Evolutionary conservation across 192 early-diverging fungal genomes (phyloP).

Genomic region (Backusella circina): DNA sequence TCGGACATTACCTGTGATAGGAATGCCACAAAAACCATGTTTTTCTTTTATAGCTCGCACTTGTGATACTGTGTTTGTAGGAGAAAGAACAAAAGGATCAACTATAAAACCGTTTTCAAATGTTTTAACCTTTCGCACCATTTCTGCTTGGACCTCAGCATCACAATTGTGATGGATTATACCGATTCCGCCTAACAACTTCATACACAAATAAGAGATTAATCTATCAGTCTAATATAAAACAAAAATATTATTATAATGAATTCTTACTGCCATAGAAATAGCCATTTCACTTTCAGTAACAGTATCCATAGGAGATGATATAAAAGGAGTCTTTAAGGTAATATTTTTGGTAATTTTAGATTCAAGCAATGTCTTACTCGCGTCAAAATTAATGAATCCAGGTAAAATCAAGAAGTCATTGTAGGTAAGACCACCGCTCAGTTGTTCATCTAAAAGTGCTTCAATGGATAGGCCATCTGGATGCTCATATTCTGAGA

Average conservation of each 20-base stretch:
- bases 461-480: constrained; percentile 87
- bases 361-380: constrained; percentile 74
- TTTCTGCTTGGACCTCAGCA: constrained; percentile 92
- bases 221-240: not conserved
- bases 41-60: constrained; percentile 83
- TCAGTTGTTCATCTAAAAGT: constrained; percentile 74
- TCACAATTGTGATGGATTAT: constrained; percentile 98
- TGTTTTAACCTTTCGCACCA: constrained; percentile 97
- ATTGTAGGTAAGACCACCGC: constrained; percentile 97
- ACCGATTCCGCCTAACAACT: constrained; percentile 89
- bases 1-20: constrained; percentile 73
- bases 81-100: constrained; percentile 85
- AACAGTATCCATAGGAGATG: constrained; percentile 98
- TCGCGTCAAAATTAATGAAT: constrained; percentile 90
- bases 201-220: not conserved
- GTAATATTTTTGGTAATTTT: constrained; percentile 86
- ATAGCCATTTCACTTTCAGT: constrained; percentile 99
- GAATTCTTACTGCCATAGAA: constrained; percentile 81
- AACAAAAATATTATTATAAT: not conserved
- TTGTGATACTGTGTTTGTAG: constrained; percentile 79
- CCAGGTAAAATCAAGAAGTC: constrained; percentile 97
- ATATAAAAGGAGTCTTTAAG: constrained; percentile 92
- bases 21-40: constrained; percentile 94
- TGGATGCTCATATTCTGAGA: constrained; percentile 28
- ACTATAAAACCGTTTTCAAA: constrained; percentile 99